Evolutionary conservation across 2,329 filamentous ascomycete genomes (phyloP), one percentile per base, ranked within the genome.

Genomic region (Colletotrichum falcatum): DNA sequence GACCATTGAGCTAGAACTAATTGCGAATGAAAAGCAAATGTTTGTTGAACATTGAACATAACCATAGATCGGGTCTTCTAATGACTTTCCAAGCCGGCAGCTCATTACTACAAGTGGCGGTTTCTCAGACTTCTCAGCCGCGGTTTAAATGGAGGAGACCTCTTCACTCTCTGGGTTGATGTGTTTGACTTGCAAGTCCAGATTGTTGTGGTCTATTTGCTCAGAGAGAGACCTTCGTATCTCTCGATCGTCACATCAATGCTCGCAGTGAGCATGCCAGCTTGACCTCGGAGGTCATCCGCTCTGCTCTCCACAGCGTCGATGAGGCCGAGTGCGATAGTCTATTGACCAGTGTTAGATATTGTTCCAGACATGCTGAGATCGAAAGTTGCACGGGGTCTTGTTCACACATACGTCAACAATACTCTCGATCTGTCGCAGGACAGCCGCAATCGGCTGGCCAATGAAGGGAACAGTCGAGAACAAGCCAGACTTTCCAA

Each of bases 401-500:
- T n/a, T 54, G 14, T 1, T 5, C 7, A 35, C 18, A 75, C 76
- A 74, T 63, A 79, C 77, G 33, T 78, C 76, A 9, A 77, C 73
- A 16, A 75, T 18, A 1, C 0, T 2, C 60, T 79, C 77, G 5
- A 79, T 4, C 20, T 61, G n/a, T 2, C 77, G 73, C 1, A 81
- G 76, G 1, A 74, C 72, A 12, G 73, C 67, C 11, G 75, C 75
- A 6, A 81, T 66, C 0, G 79, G 77, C 6, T 20, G 14, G 3
- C 78, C 79, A 30, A 81, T 66, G 35, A 80, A 33, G 2, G 77
- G 78, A 5, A 80, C 61, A 0, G 65, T 65, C 0, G 14, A 63
- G 55, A 80, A 71, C 6, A 81, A 55, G 2, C 77, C 77, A 23
- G 78, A 73, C 72, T 81, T 81, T 59, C 77, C 77, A 64, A 80